phyloP scores from a whole-genome alignment of 1,284 basidiomycete species.

The Puccinia brachypodii region DNA sequence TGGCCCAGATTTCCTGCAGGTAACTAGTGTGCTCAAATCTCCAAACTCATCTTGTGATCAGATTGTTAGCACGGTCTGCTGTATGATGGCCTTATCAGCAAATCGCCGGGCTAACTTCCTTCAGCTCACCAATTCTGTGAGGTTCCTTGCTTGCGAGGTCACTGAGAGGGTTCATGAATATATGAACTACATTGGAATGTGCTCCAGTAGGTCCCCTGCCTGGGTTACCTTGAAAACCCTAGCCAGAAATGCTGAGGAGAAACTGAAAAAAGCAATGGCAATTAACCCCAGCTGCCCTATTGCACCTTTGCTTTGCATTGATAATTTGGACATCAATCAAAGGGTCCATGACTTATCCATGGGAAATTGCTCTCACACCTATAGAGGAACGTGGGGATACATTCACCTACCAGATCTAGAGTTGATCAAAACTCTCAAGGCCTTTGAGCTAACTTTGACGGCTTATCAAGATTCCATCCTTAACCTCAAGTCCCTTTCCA shows the following conservation, averaged over 20 bases:
- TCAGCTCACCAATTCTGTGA: background rate
- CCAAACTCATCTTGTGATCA: too few relatives aligned
- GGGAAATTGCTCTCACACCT: background rate
- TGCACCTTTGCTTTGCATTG: background rate
- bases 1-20: too few relatives aligned
- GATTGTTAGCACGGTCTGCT: background rate
- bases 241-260: background rate
- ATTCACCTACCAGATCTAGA: background rate
- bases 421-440: background rate
- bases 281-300: background rate
- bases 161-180: background rate
- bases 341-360: background rate
- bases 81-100: background rate
- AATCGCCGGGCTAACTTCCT: background rate
- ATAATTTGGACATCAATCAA: background rate
- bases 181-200: background rate
- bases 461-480: background rate
- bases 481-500: too few relatives aligned
- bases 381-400: background rate
- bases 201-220: background rate
- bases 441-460: background rate
- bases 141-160: background rate
- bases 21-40: too few relatives aligned
- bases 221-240: background rate
- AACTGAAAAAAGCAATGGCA: background rate